These are phyloP conservation scores for Psidium friedrichsthalianum DNA, from an alignment of 345 rosid species.

Conservation along the genomic window DNA sequence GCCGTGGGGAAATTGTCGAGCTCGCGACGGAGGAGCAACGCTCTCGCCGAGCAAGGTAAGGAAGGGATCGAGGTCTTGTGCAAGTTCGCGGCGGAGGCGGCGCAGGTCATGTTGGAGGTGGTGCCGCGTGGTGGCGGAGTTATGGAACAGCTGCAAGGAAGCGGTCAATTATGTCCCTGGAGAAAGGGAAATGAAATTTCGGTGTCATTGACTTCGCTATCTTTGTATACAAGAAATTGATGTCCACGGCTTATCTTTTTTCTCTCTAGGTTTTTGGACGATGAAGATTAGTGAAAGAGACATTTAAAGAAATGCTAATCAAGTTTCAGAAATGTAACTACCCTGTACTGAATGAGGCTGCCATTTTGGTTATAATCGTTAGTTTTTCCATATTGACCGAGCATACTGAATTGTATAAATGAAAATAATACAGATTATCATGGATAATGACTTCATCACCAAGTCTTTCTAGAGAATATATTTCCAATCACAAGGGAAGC, in stretches of 20 bases:
- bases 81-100: slow-evolving; percentile 18
- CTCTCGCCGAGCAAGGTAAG: slow-evolving; percentile 13
- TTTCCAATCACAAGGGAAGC: background rate
- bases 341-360: too few species aligned
- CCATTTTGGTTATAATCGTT: too few species aligned
- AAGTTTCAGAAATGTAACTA: too few species aligned
- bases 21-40: slow-evolving; percentile 5
- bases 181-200: slow-evolving; percentile 2
- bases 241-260: background rate
- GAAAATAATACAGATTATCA: background rate
- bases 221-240: background rate
- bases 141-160: slow-evolving; percentile 21
- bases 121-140: slow-evolving; percentile 7
- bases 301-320: background rate
- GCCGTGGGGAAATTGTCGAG: slow-evolving; percentile 7
- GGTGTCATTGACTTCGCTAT: background rate
- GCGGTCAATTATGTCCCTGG: slow-evolving; percentile 21
- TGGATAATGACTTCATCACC: background rate
- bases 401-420: too few species aligned
- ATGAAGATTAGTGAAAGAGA: background rate
- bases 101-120: slow-evolving; percentile 18
- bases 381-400: too few species aligned
- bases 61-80: slow-evolving; percentile 18
- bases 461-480: background rate
- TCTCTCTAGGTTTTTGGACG: background rate